Evolutionary conservation across 768 basidiomycete species (phyloP).

Genomic region (Saitozyma podzolica): DNA sequence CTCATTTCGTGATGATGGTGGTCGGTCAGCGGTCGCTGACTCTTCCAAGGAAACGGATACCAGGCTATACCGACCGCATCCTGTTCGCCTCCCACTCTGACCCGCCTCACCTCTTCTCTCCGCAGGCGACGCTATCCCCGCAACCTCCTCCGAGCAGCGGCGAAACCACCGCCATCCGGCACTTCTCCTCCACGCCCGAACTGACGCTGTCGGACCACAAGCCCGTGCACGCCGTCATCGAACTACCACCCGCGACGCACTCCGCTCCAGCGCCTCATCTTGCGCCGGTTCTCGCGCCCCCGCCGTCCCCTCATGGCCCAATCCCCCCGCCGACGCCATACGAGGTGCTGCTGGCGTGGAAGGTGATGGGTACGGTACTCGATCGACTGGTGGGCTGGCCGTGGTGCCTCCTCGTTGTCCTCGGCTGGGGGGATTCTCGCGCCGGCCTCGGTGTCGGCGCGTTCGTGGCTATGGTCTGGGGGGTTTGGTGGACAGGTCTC

Average conservation of each 20-base stretch:
- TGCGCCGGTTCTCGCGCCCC: slow-evolving; percentile 55
- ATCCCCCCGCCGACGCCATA: slow-evolving; percentile 25
- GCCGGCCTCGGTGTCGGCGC: slow-evolving; percentile 39
- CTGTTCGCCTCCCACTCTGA: slow-evolving; percentile 73
- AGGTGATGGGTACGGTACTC: slow-evolving; percentile 64
- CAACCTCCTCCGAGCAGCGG: slow-evolving; percentile 51
- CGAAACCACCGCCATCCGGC: slow-evolving; percentile 55
- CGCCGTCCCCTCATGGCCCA: slow-evolving; percentile 28
- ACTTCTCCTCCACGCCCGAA: slow-evolving; percentile 32
- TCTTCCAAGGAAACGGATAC: slow-evolving; percentile 61
- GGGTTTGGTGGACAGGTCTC: slow-evolving; percentile 37
- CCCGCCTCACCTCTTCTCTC: slow-evolving; percentile 54
- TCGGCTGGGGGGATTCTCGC: slow-evolving; percentile 69
- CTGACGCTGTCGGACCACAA: slow-evolving; percentile 94
- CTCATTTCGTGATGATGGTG: too few species aligned
- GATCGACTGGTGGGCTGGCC: slow-evolving; percentile 74
- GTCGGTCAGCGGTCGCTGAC: slow-evolving; percentile 52
- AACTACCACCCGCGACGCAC: slow-evolving; percentile 55
- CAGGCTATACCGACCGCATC: slow-evolving; percentile 92
- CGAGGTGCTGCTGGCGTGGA: slow-evolving; percentile 28
- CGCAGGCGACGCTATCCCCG: slow-evolving; percentile 14
- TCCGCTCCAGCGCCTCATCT: slow-evolving; percentile 46
- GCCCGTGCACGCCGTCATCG: slow-evolving; percentile 76
- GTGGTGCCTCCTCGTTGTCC: slow-evolving; percentile 73
- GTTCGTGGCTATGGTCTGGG: slow-evolving; percentile 43